phyloP scores from a whole-genome alignment of 352 stramenopile genomes.

The Phytopythium boreale region DNA sequence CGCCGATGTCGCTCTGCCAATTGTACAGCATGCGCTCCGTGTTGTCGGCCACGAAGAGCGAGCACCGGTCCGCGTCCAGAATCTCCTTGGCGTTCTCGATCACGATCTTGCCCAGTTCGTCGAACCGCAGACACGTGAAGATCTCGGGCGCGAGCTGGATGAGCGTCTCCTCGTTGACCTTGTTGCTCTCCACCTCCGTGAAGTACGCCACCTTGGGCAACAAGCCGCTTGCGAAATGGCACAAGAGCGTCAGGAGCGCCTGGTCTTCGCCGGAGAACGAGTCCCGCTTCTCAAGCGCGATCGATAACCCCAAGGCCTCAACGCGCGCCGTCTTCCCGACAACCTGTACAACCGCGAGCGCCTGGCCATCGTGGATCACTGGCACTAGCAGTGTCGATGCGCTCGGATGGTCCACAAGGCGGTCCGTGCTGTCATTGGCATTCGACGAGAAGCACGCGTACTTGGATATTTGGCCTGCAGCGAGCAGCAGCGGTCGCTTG shows the following conservation, averaged over 20 bases:
- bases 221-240: slow-evolving; percentile 60
- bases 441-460: slow-evolving; percentile 50
- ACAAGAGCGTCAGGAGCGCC: slow-evolving; percentile 39
- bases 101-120: slow-evolving; percentile 71
- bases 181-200: slow-evolving; percentile 78
- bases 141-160: slow-evolving; percentile 73
- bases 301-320: slow-evolving; percentile 50
- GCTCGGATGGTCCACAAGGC: slow-evolving; percentile 47
- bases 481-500: slow-evolving; percentile 53
- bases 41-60: slow-evolving; percentile 65
- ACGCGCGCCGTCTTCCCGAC: slow-evolving; percentile 63
- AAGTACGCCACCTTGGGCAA: slow-evolving; percentile 75
- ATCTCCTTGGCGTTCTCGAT: slow-evolving; percentile 78
- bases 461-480: slow-evolving; percentile 38
- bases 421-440: slow-evolving; percentile 57
- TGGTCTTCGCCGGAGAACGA: slow-evolving; percentile 64
- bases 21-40: slow-evolving; percentile 53
- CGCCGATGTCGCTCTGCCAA: slow-evolving; percentile 73
- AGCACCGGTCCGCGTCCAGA: slow-evolving; percentile 70
- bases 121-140: slow-evolving; percentile 78
- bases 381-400: slow-evolving; percentile 62
- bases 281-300: slow-evolving; percentile 57
- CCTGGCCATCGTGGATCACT: slow-evolving; percentile 30
- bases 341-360: slow-evolving; percentile 55
- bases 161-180: slow-evolving; percentile 77